Base-by-base conservation (phyloP, 768 basidiomycete genomes). In the Amanita subjunquillea region DNA sequence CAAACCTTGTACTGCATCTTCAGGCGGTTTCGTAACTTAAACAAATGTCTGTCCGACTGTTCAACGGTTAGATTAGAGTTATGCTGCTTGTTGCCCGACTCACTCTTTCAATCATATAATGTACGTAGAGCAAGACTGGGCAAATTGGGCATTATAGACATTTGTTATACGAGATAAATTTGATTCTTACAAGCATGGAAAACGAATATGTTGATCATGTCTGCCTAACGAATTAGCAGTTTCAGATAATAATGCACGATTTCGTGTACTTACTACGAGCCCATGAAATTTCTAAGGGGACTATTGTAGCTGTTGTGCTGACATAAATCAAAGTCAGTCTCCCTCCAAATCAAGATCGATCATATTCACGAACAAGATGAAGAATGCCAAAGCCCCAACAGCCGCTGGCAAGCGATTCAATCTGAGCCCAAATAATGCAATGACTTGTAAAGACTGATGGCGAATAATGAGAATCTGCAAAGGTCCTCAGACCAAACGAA, bases 71-170 rank as follows among this genome's bases (percentile, higher is more conserved):
- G 9, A 20, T 25, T 13, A 23, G 7, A 40, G 45, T 41, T 27
- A n/a, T 30, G 17, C 39, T 8, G 29, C 9, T 40, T 50, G 47
- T 29, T 34, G 44, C 12, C 17, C 8, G 20, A 60, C 78, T 58
- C 57, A 79, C 80, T 41, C 68, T 76, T 65, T 85, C 83, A 43
- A 77, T 72, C 69, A 77, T 77, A 57, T 82, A 84, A 63, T 83
- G 80, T 3, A 87, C 78, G 61, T 85, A 90, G 17, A 93, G 77
- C 55, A 95, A 68, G 65, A 94, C 71, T 80, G 23, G 36, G 6
- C 8, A 48, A 22, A 65, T 42, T 65, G 67, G 20, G 68, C 30
- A 45, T 60, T 1, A 51, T 60, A 56, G 58, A 62, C 49, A 48
- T 50, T 47, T 20, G 44, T 15, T 13, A 50, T 3, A 4, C 49